Evolutionary conservation across 1,139 yeast species (phyloP), one percentile per base, ranked within the genome.

Genomic region (Sugiyamaella paludigena): DNA sequence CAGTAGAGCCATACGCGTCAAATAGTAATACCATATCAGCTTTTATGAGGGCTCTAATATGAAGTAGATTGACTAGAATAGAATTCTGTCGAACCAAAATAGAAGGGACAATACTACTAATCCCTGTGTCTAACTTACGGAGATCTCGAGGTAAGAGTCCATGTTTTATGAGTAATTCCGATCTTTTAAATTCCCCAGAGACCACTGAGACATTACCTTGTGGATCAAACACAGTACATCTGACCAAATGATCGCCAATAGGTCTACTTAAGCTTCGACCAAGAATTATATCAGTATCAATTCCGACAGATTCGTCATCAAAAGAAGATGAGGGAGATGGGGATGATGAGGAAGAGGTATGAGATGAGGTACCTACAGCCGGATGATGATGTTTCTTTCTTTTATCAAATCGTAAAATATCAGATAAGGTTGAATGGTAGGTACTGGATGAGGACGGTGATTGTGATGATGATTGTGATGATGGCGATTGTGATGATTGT

Each of bases 41-140:
- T 61, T 87, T 87, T 32, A 92, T 81, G 45, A 92, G 75, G 1
- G 98, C 96, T 56, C 89, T 84, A 36, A 92, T 87, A 64, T 92
- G 95, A 43, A 91, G 71, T 50, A 92, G 70, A 61, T 87, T 89
- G 40, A 92, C 81, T 43, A 92, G 70, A 28, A 91, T 86, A 35
- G 95, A 84, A 59, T 81, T 79, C 30, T 84, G 79, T 46, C 97
- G 79, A 12, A 89, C 84, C 63, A 87, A 76, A 36, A 92, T 83
- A 30, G 92, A 81, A 0, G 98, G 98, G 8, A 88, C 92, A 32
- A 92, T 86, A 65, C 89, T 96, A 53, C 87, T 83, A 27, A 87
- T 78, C 0, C 95, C 87, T 7, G 95, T 84, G 68, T 92, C 98
- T 48, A 94, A 84, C 60, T 87, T 88, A 4, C 96, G 71, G 47